These are phyloP conservation scores for Pichia sporocuriosa DNA, from an alignment of 805 yeast species.

Conservation along the genomic window DNA sequence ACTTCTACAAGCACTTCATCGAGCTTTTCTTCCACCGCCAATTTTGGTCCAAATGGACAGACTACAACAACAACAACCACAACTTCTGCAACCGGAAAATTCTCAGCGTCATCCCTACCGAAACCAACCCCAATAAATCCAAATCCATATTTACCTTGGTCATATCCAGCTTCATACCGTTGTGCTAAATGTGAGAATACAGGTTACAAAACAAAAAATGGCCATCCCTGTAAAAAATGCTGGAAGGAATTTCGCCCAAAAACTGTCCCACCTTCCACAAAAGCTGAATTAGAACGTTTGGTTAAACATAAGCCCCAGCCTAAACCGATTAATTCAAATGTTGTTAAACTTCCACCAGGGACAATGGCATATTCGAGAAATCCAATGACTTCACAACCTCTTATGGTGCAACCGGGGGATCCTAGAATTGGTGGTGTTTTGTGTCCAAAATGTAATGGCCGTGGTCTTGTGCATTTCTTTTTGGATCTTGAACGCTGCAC, in stretches of 20 bases:
- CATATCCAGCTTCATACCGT: slow-evolving; percentile 51
- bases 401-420: slow-evolving; percentile 66
- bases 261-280: slow-evolving; percentile 17
- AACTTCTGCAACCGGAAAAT: neutral
- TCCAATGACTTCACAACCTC: slow-evolving; percentile 20
- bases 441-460: slow-evolving; percentile 69
- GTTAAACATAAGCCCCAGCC: slow-evolving; percentile 13
- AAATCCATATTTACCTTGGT: slow-evolving; percentile 51
- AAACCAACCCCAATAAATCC: slow-evolving; percentile 21
- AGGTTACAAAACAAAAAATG: slow-evolving; percentile 55
- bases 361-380: slow-evolving; percentile 7
- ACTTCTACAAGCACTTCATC: neutral
- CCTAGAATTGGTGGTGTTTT: slow-evolving; percentile 66
- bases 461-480: slow-evolving; percentile 49
- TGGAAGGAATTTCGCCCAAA: slow-evolving; percentile 48
- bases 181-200: slow-evolving; percentile 73
- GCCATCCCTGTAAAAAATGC: slow-evolving; percentile 62
- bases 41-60: too few species aligned
- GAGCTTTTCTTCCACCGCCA: too few species aligned
- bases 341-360: slow-evolving; percentile 24
- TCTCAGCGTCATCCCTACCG: neutral
- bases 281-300: slow-evolving; percentile 10
- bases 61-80: neutral
- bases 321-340: slow-evolving; percentile 21
- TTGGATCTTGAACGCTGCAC: slow-evolving; percentile 59